phyloP scores from a whole-genome alignment of 2,329 filamentous ascomycete species.

The Paracoccidioides brasiliensis region DNA sequence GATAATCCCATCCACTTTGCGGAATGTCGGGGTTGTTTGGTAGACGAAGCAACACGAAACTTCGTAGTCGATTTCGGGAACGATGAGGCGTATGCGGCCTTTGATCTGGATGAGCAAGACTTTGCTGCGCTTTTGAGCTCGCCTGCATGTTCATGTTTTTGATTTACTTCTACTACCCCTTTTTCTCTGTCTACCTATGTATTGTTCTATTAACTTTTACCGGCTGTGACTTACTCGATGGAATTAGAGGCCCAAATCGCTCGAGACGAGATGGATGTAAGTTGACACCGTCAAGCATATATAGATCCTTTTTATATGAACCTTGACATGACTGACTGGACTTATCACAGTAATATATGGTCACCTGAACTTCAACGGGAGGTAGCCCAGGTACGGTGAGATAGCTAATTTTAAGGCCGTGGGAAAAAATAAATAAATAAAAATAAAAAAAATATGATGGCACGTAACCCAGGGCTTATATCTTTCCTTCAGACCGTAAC shows the following conservation, averaged over 20 bases:
- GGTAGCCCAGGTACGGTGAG: conserved; percentile 34
- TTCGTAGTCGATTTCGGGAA: conserved; percentile 34
- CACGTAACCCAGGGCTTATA: background rate
- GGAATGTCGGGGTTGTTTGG: conserved; percentile 18
- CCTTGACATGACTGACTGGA: conserved; percentile 8
- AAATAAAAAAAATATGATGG: background rate
- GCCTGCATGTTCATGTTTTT: conserved; percentile 16
- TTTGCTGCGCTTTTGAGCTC: conserved; percentile 22
- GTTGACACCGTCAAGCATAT: conserved; percentile 15
- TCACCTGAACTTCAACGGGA: conserved; percentile 48
- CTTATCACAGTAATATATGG: conserved; percentile 50
- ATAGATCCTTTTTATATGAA: background rate
- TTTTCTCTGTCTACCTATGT: too few species aligned
- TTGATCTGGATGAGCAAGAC: conserved; percentile 25
- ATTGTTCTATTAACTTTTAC: background rate
- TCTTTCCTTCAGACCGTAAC: conserved; percentile 35
- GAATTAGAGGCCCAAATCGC: conserved; percentile 32
- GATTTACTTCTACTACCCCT: background rate
- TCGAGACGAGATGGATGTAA: conserved; percentile 58
- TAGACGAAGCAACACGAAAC: conserved; percentile 22
- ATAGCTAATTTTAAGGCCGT: background rate
- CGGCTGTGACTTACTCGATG: background rate
- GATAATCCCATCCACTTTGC: conserved; percentile 24
- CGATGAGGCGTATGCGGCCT: conserved; percentile 29
- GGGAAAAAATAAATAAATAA: too few species aligned